Evolutionary conservation across 2,329 filamentous ascomycete species (phyloP), one percentile per base, ranked within the genome.

Genomic region (Alternaria postmessia): DNA sequence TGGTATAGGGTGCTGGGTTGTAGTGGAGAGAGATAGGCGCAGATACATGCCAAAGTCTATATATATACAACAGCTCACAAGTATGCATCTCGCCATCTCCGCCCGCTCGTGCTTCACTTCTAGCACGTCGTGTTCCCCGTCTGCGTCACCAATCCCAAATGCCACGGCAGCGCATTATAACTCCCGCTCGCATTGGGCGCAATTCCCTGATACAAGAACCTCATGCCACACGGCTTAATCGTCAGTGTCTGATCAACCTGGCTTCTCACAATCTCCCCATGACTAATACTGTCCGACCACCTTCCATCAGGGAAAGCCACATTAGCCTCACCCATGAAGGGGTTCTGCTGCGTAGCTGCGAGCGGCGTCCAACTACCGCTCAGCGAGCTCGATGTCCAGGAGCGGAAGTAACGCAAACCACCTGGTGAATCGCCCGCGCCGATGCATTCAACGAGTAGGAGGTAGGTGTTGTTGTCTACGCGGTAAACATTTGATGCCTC

Each of bases 401-500:
- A 78, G 22, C 76, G 74, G 73, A 81, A 81, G 58, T 78, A 81
- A 3, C 79, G 74, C 24, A 70, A 51, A 0, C 70, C 70, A 48
- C 65, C 68, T 1, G 58, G 57, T 0, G 59, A 66, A 7, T 72
- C 68, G 2, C 61, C 63, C 12, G 30, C 64, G 1, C 78, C 75
- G 49, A 81, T 78, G 47, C 74, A 76, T 60, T 81, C 78, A n/a
- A 81, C 74, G 4, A 80, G 62, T 5, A 81, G 66, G 7, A 81
- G 71, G 57, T 80, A 81, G 34, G 66, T 63, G 18, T 63, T 66
- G 30, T 68, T 65, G n/a, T 62, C 70, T 47, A 79, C 46, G 30
- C 57, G 55, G 60, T 81, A 81, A 1, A 81, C 75, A 51, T 76
- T 78, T 1, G 77, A 65, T 0, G 79, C 79, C 64, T 81, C 79